Evolutionary conservation across 352 stramenopile species (phyloP).

Genomic region (Phytopythium boreale): DNA sequence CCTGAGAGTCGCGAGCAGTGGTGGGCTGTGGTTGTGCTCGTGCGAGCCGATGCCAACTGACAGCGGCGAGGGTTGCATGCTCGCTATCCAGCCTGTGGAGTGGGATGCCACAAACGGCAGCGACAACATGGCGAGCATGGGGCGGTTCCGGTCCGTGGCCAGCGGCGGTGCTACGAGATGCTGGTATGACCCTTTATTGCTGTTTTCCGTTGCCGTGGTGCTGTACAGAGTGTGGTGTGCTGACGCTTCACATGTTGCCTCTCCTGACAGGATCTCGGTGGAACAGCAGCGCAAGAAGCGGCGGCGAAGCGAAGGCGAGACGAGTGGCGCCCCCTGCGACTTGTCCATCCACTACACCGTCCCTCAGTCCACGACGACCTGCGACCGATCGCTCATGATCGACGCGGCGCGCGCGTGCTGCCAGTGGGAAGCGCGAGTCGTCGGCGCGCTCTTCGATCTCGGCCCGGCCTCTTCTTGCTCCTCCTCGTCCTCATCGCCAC

Average conservation of each 20-base stretch:
- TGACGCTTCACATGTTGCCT: background rate
- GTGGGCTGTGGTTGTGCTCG: background rate
- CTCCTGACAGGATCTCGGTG: background rate
- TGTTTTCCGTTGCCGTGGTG: too few relatives aligned
- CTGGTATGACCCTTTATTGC: too few relatives aligned
- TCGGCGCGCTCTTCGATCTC: background rate
- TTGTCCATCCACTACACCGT: background rate
- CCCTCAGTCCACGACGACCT: background rate
- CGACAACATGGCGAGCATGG: background rate
- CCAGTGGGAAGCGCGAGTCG: background rate
- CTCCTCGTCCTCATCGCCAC: background rate
- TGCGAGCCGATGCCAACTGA: background rate
- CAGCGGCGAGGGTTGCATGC: background rate
- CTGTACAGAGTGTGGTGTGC: too few relatives aligned
- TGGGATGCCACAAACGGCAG: background rate
- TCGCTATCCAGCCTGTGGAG: slow-evolving; percentile 1
- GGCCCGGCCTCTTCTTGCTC: background rate
- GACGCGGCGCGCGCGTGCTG: background rate
- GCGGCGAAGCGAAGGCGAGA: background rate
- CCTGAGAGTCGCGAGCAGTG: too few relatives aligned
- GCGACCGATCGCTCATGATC: background rate
- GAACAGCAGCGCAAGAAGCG: background rate
- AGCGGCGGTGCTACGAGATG: too few relatives aligned
- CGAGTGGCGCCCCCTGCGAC: background rate
- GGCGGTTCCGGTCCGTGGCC: background rate